Evolutionary conservation across 129 eudicot genomes (phyloP).

Genomic region (Chrysanthemum makinoi): DNA sequence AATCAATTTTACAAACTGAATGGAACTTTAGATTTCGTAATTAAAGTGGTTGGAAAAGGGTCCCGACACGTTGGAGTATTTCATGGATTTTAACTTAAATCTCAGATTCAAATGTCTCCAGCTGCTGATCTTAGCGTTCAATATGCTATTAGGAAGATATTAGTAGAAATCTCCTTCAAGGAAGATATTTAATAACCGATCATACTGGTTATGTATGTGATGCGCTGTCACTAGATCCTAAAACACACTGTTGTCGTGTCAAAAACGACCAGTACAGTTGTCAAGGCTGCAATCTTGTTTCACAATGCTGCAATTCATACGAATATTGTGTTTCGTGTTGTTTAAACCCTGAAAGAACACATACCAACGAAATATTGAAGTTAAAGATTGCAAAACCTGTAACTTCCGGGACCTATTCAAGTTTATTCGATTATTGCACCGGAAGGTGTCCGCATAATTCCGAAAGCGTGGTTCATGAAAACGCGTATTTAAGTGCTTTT

Average conservation of each 20-base stretch:
- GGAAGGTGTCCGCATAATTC: slow-evolving; percentile 98
- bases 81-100: slow-evolving; percentile 29
- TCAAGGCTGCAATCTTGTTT: slow-evolving; percentile 83
- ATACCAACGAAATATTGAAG: slow-evolving; percentile 47
- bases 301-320: slow-evolving; percentile 88
- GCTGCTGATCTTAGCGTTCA: slow-evolving; percentile 16
- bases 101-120: slow-evolving; percentile 7
- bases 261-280: slow-evolving; percentile 80
- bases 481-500: slow-evolving; percentile 81
- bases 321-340: slow-evolving; percentile 98
- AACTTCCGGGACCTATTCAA: slow-evolving; percentile 78
- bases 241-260: slow-evolving; percentile 68
- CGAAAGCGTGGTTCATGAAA: slow-evolving; percentile 95
- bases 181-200: slow-evolving; percentile 81
- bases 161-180: too few relatives aligned
- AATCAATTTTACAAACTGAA: background rate
- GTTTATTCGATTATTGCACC: slow-evolving; percentile 78
- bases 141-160: slow-evolving; percentile 50
- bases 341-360: slow-evolving; percentile 66
- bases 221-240: slow-evolving; percentile 76
- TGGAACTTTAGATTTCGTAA: background rate
- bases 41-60: slow-evolving; percentile 6
- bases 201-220: slow-evolving; percentile 86
- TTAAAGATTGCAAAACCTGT: slow-evolving; percentile 82
- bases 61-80: background rate